Evolutionary conservation across 1,284 basidiomycete genomes (phyloP), one percentile per base, ranked within the genome.

Genomic region (Puccinia coronata): DNA sequence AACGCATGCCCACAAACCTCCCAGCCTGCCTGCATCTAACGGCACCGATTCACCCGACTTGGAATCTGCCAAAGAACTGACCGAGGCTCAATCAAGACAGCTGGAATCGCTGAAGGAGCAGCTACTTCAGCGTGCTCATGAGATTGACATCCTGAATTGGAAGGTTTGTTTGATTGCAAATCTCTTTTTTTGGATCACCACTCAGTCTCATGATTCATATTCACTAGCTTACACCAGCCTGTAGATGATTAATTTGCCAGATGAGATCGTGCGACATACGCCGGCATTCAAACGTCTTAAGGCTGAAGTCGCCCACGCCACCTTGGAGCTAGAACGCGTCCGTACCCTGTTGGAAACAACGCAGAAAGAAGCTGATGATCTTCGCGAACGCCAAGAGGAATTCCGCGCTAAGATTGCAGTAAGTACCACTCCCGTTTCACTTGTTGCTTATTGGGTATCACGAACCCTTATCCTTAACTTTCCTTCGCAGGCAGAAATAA

Each of bases 221-320:
- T 63, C 43, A 25, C 65, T 75, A 31, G 49, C 51, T 41, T 59
- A 47, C 57, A 61, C 8, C 49, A 36, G 11, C 2, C 34, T 12
- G 39, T 74, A 84, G 83, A 83, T 84, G 55, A 82, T 83, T 65
- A 82, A 83, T 72, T 53, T 85, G 14, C 84, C 84, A 18, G 83
- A 84, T 34, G 84, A 85, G 23, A 53, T 83, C 41, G 80, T 85
- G 43, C 73, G 80, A 20, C 83, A 85, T 55, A 82, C 82, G 18
- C 51, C 82, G 8, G 78, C 83, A 6, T 85, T 83, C 81, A 80
- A 81, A n/a, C 36, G 79, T 43, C 75, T 85, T 34, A 83, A 84
- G 57, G 80, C 79, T 14, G 82, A 85, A 55, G 82, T 84, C 1
- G 82, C 83, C 31, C 76, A 83, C 49, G 77, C 83, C 20, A 80